These are phyloP conservation scores for Amanita subjunquillea DNA, from an alignment of 768 basidiomycete species.

Conservation along the genomic window DNA sequence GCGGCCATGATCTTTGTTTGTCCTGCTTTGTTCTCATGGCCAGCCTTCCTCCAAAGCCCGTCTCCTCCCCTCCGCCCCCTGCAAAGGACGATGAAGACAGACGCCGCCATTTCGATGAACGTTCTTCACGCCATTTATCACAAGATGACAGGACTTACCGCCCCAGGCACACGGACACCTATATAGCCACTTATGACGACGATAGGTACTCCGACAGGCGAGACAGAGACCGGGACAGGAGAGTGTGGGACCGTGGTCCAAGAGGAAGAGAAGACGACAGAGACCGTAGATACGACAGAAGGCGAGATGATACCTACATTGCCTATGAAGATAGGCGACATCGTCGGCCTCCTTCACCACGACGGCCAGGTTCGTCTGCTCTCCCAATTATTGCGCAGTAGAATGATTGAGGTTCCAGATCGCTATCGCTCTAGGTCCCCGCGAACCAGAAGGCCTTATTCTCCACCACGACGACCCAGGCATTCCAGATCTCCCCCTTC, in stretches of 20 bases:
- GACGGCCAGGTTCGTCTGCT: neutral
- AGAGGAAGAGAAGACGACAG: slow-evolving; percentile 12
- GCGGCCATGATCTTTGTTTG: slow-evolving; percentile 23
- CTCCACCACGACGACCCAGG: slow-evolving; percentile 1
- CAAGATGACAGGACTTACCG: slow-evolving; percentile 9
- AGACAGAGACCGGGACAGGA: slow-evolving; percentile 10
- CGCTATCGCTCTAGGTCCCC: slow-evolving; percentile 6
- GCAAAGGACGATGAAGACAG: slow-evolving; percentile 18
- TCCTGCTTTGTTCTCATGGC: slow-evolving; percentile 17
- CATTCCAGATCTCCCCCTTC: slow-evolving; percentile 3
- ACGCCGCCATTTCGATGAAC: slow-evolving; percentile 13
- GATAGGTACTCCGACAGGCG: slow-evolving; percentile 13
- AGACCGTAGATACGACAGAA: slow-evolving; percentile 9
- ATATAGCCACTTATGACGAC: slow-evolving; percentile 18
- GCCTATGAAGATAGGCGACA: slow-evolving; percentile 1
- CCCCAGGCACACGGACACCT: slow-evolving; percentile 16
- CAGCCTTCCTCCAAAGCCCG: slow-evolving; percentile 30
- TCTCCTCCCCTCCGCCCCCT: slow-evolving; percentile 17
- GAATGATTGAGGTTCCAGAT: neutral
- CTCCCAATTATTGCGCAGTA: neutral
- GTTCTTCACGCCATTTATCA: slow-evolving; percentile 13
- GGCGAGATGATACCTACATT: slow-evolving; percentile 3
- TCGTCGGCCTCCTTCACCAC: neutral
- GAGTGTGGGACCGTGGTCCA: slow-evolving; percentile 7
- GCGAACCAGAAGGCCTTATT: slow-evolving; percentile 2